Percentiles rank a stretch among this genome's conserved stretches.
phyloP scores from a whole-genome alignment of 2,329 filamentous ascomycete genomes.

The Dendryphion nanum region DNA sequence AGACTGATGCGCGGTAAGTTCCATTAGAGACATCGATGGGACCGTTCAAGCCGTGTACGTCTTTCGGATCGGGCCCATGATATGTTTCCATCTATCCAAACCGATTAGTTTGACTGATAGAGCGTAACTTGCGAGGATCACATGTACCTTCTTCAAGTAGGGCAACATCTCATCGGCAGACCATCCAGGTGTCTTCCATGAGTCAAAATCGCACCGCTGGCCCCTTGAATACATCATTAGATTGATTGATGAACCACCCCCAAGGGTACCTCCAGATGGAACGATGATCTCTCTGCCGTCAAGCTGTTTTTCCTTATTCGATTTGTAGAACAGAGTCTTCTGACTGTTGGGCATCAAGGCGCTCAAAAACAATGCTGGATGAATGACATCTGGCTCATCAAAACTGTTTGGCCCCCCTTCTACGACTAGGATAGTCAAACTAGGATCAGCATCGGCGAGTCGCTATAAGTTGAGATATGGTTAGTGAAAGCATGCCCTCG shows the following conservation, averaged over 20 bases:
- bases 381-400: slow-evolving; percentile 49
- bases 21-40: slow-evolving; percentile 57
- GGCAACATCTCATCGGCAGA: slow-evolving; percentile 52
- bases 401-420: slow-evolving; percentile 56
- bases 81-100: slow-evolving; percentile 57
- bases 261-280: slow-evolving; percentile 53
- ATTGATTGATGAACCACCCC: slow-evolving; percentile 54
- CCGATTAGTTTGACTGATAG: not conserved
- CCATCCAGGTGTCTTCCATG: slow-evolving; percentile 56
- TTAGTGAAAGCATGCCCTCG: too few species aligned
- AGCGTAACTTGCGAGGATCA: not conserved
- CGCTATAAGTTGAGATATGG: too few species aligned
- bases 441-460: slow-evolving; percentile 51
- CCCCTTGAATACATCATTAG: slow-evolving; percentile 46
- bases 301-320: slow-evolving; percentile 46
- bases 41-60: slow-evolving; percentile 54
- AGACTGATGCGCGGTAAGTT: slow-evolving; percentile 40
- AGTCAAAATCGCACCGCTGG: slow-evolving; percentile 50
- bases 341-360: slow-evolving; percentile 52
- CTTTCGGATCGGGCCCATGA: slow-evolving; percentile 45
- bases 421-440: slow-evolving; percentile 52
- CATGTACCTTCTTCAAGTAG: slow-evolving; percentile 51
- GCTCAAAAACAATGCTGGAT: slow-evolving; percentile 51
- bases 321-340: slow-evolving; percentile 53
- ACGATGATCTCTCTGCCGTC: slow-evolving; percentile 47